These are phyloP conservation scores for Candida golubevii DNA, from an alignment of 805 yeast species.

Conservation along the genomic window DNA sequence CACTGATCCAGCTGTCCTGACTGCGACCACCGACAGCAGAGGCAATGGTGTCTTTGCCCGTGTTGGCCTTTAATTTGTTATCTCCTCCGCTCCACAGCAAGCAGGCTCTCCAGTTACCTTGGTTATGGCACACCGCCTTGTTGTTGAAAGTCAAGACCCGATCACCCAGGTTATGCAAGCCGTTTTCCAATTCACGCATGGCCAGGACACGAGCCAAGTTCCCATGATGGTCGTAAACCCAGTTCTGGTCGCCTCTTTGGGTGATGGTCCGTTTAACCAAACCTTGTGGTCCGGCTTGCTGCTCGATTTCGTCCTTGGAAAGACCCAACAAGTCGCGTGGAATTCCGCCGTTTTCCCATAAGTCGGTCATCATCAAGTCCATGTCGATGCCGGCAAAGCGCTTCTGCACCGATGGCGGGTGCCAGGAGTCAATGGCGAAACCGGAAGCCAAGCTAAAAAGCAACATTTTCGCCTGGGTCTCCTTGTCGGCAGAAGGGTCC, in stretches of 20 bases:
- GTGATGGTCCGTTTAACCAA: background rate
- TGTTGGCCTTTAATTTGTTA: background rate
- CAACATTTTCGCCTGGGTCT: background rate
- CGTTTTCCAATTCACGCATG: background rate
- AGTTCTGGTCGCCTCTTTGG: background rate
- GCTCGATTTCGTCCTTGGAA: background rate
- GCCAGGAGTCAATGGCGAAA: conserved; percentile 1
- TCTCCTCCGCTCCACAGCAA: conserved; percentile 7
- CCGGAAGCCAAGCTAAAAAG: conserved; percentile 7
- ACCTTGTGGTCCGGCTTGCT: background rate
- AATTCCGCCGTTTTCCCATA: conserved; percentile 5
- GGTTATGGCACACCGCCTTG: background rate
- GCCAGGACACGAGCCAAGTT: conserved; percentile 5
- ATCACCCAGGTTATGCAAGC: background rate
- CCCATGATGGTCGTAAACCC: background rate
- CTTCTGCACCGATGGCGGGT: background rate
- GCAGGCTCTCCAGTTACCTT: conserved; percentile 1
- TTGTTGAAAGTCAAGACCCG: background rate
- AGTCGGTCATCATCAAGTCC: conserved; percentile 3
- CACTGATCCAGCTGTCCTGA: background rate
- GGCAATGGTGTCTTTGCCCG: background rate
- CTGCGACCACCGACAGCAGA: background rate
- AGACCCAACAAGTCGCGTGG: background rate
- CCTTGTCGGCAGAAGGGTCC: background rate
- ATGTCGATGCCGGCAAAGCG: conserved; percentile 1